phyloP scores from a whole-genome alignment of 1,284 basidiomycete genomes.

The Mycosarcoma mackinlayi region DNA sequence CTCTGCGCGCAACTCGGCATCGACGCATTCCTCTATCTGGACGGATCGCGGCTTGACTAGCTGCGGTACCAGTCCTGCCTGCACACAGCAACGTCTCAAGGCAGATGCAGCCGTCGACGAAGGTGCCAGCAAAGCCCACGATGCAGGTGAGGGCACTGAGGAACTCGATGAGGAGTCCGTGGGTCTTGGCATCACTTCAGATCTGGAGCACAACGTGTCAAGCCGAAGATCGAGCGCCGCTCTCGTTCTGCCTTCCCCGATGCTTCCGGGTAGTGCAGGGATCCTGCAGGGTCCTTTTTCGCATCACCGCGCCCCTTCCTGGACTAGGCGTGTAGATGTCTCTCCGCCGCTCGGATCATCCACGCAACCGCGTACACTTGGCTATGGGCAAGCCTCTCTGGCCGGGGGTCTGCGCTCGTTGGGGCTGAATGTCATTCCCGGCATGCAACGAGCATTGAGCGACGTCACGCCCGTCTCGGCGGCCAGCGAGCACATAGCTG shows the following conservation, averaged over 20 bases:
- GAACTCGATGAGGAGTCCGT: constrained; percentile 43
- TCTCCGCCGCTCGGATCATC: constrained; percentile 11
- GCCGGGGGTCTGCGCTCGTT: constrained; percentile 7
- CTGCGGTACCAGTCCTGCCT: constrained; percentile 40
- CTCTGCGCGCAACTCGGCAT: constrained; percentile 36
- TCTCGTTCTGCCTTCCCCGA: constrained; percentile 17
- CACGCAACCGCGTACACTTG: neutral
- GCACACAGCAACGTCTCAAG: constrained; percentile 18
- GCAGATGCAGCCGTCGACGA: constrained; percentile 1
- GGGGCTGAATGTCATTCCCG: constrained; percentile 7
- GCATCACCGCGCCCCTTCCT: constrained; percentile 51
- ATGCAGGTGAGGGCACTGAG: constrained; percentile 24
- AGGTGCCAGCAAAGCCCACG: neutral
- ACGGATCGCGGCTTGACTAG: constrained; percentile 43
- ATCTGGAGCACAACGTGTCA: constrained; percentile 21
- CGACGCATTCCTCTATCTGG: constrained; percentile 43
- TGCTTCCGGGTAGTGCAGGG: constrained; percentile 13
- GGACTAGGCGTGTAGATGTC: constrained; percentile 37
- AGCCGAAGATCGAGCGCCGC: constrained; percentile 32
- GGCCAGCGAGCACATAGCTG: constrained; percentile 4
- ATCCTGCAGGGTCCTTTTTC: constrained; percentile 46
- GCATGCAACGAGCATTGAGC: constrained; percentile 31
- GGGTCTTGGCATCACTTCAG: constrained; percentile 47
- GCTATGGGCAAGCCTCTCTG: neutral
- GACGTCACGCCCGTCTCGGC: constrained; percentile 29